These are phyloP conservation scores for Bromus sterilis DNA, from an alignment of 176 grass and related monocot genomes.

Conservation along the genomic window DNA sequence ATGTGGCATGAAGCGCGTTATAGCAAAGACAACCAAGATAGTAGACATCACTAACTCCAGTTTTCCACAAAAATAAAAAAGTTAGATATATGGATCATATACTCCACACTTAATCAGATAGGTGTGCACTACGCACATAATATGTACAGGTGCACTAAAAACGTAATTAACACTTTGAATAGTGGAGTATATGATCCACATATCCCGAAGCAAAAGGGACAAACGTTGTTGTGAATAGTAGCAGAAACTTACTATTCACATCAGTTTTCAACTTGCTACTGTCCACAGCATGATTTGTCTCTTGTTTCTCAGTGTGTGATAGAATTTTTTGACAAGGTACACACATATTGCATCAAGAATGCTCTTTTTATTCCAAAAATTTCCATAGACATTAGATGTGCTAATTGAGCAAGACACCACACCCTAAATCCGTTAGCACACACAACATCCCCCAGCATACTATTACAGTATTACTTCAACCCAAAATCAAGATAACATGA, in stretches of 20 bases:
- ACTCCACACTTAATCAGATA: neutral
- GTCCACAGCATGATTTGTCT: neutral
- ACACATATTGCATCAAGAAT: neutral
- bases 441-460: neutral
- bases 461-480: neutral
- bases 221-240: neutral
- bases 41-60: neutral
- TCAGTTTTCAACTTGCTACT: neutral
- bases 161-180: neutral
- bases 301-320: neutral
- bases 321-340: neutral
- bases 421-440: neutral
- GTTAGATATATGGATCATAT: neutral
- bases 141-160: neutral
- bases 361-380: too few species aligned
- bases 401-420: neutral
- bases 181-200: too few species aligned
- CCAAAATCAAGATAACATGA: neutral
- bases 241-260: neutral
- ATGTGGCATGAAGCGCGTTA: neutral
- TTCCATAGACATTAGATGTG: neutral
- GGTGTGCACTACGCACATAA: neutral
- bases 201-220: neutral
- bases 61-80: neutral
- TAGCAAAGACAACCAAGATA: neutral